Evolutionary conservation across 129 eudicot species (phyloP), one percentile per base, ranked within the genome.

Genomic region (Erigeron canadensis): DNA sequence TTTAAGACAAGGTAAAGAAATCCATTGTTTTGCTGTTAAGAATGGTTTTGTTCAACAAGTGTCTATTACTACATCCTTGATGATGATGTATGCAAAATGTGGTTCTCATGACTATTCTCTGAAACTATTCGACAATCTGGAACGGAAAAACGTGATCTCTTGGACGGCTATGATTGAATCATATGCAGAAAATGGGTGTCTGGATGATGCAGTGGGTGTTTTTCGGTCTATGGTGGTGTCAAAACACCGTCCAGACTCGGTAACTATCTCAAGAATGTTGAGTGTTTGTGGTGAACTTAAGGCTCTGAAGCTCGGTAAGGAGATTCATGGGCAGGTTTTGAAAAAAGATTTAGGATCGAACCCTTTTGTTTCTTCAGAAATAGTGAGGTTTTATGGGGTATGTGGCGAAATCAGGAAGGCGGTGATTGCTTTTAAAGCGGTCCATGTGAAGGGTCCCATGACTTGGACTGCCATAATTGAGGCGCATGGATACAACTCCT

Each of bases 21-120:
- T 93, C 79, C 98, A 93, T 79, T 66, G 87, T 67, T 93, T 69
- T 79, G 84, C 86, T 28, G 70, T 93, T 40, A 89, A 86, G 79
- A 82, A 87, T 60, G 64, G 62, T 34, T 82, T 93, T 70, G 39
- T 51, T 28, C 84, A 75, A 18, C 81, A 82, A 62, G 87, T 85
- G 41, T 81, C 95, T 1, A 70, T 93, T 13, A 63, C 81, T 7
- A 87, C 95, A 39, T 77, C 98, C 3, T 69, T 93, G 63, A 85
- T 89, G 94, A 84, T 84, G 88, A 89, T 93, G 98, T 93, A 93
- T 73, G 84, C 98, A 1, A 93, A 82, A 58, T 89, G 98, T 69
- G 85, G 90, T 61, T 50, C 42, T 64, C 46, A 76, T 42, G 69
- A 68, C 15, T 83, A 85, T 67, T 76, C 88, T 57, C 39, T 37